Evolutionary conservation across 2,329 filamentous ascomycete genomes (phyloP), one percentile per base, ranked within the genome.

Genomic region (Microdochium paspali): DNA sequence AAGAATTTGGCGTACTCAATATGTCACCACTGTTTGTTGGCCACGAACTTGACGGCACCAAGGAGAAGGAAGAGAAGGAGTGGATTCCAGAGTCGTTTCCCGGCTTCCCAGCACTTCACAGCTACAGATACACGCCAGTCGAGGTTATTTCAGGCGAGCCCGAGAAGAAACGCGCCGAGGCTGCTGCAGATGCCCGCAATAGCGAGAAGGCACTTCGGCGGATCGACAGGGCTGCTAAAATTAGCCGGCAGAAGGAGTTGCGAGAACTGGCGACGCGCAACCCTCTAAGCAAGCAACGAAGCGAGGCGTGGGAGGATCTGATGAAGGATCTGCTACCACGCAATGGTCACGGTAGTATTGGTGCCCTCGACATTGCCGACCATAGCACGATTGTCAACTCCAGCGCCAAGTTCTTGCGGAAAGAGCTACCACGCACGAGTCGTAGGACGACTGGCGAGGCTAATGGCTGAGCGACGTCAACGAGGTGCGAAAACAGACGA

Each of bases 331-430:
- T 83, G 42, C 69, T 80, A 49, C 64, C 68, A 44, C 61, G 63
- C 20, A 58, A 59, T 40, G 50, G 51, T 49, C 52, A 57, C 50
- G 52, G 61, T 52, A 50, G 56, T 26, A 61, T 62, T 13, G 66
- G 66, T 24, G 60, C 68, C 39, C 61, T 68, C 18, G 77, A 82
- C 53, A 77, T 76, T 55, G 76, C 78, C 2, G 79, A 84, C 49
- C 73, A 80, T 54, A 82, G 78, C 57, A 80, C 82, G 68, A 79
- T 84, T 60, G 79, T 84, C 28, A 81, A 84, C 52, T 71, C 76
- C 2, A 74, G 79, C 24, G 67, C 67, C 46, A 61, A 64, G 10
- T 78, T 75, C 50, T 66, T 72, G 40, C 73, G 80, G 35, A 76
- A 76, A 51, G 76, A 79, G 51, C 60, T 77, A 10, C 70, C 73